Percentiles rank a stretch among this genome's conserved stretches.
phyloP scores from a whole-genome alignment of 768 basidiomycete genomes.

The Psilocybe azurescens region DNA sequence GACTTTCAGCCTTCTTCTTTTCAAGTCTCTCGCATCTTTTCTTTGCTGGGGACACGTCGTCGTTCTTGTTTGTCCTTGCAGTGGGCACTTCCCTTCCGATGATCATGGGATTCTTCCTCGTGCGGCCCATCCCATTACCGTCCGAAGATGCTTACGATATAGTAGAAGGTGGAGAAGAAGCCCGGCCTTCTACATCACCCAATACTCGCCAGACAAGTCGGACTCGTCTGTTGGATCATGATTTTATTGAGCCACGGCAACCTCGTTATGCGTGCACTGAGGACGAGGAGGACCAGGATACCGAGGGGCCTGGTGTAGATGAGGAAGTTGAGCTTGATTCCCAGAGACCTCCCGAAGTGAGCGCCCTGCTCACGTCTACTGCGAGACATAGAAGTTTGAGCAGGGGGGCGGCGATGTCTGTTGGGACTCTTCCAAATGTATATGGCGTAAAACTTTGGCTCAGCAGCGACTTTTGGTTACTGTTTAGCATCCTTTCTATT shows the following conservation, averaged over 20 bases:
- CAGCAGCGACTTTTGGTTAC: slow-evolving; percentile 66
- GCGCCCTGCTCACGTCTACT: slow-evolving; percentile 5
- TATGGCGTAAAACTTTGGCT: slow-evolving; percentile 56
- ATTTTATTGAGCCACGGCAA: slow-evolving; percentile 23
- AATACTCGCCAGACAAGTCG: slow-evolving; percentile 20
- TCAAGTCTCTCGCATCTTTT: slow-evolving; percentile 72
- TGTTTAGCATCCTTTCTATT: slow-evolving; percentile 61
- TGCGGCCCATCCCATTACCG: slow-evolving; percentile 71
- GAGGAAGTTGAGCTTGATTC: slow-evolving; percentile 22
- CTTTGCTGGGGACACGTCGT: slow-evolving; percentile 80
- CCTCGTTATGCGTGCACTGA: slow-evolving; percentile 18
- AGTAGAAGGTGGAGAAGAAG: slow-evolving; percentile 24
- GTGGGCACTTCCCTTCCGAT: slow-evolving; percentile 82
- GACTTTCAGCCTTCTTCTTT: slow-evolving; percentile 91
- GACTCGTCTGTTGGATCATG: slow-evolving; percentile 28
- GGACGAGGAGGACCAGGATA: slow-evolving; percentile 2
- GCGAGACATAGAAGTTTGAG: slow-evolving; percentile 25
- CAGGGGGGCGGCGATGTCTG: slow-evolving; percentile 25
- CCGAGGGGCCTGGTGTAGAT: not conserved
- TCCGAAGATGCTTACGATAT: slow-evolving; percentile 31
- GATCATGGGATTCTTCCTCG: slow-evolving; percentile 75
- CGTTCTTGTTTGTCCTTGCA: slow-evolving; percentile 76
- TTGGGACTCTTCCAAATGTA: slow-evolving; percentile 50
- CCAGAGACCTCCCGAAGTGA: slow-evolving; percentile 5
- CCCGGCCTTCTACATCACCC: slow-evolving; percentile 16